Evolutionary conservation across 805 yeast genomes (phyloP).

Genomic region (Metschnikowia lochheadii): DNA sequence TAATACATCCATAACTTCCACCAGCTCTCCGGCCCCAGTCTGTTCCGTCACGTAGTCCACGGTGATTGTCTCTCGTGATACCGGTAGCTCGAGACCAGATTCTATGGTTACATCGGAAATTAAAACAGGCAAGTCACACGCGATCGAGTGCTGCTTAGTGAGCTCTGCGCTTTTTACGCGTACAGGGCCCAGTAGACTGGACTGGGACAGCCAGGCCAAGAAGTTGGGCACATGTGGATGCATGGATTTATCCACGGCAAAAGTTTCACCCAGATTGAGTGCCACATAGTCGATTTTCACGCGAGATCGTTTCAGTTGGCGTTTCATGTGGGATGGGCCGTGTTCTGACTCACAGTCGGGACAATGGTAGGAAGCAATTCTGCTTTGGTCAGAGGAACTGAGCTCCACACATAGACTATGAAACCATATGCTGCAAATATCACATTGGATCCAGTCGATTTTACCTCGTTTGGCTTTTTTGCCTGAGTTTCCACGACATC

Average conservation of each 20-base stretch:
- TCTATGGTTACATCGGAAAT: slow-evolving; percentile 30
- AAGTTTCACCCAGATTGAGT: slow-evolving; percentile 65
- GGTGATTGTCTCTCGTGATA: slow-evolving; percentile 33
- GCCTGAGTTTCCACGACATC: slow-evolving; percentile 5
- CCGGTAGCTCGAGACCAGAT: slow-evolving; percentile 55
- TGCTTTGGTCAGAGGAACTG: slow-evolving; percentile 25
- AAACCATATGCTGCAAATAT: slow-evolving; percentile 50
- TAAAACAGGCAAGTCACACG: slow-evolving; percentile 42
- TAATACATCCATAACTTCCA: slow-evolving; percentile 87
- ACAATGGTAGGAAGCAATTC: slow-evolving; percentile 54
- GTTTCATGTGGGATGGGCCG: slow-evolving; percentile 49
- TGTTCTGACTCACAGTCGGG: slow-evolving; percentile 36
- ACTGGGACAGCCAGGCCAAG: slow-evolving; percentile 1
- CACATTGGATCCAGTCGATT: slow-evolving; percentile 54
- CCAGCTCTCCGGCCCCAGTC: slow-evolving; percentile 58
- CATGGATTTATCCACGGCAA: slow-evolving; percentile 41
- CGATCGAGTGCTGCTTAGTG: slow-evolving; percentile 32
- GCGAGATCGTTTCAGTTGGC: slow-evolving; percentile 52
- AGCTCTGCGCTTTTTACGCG: slow-evolving; percentile 33
- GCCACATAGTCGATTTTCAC: slow-evolving; percentile 74
- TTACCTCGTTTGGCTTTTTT: background rate
- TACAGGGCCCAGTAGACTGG: slow-evolving; percentile 8
- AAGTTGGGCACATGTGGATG: slow-evolving; percentile 49
- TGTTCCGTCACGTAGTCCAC: slow-evolving; percentile 52
- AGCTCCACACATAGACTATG: slow-evolving; percentile 45